Base-by-base conservation (phyloP, 768 basidiomycete genomes). In the Myochromella boudieri region DNA sequence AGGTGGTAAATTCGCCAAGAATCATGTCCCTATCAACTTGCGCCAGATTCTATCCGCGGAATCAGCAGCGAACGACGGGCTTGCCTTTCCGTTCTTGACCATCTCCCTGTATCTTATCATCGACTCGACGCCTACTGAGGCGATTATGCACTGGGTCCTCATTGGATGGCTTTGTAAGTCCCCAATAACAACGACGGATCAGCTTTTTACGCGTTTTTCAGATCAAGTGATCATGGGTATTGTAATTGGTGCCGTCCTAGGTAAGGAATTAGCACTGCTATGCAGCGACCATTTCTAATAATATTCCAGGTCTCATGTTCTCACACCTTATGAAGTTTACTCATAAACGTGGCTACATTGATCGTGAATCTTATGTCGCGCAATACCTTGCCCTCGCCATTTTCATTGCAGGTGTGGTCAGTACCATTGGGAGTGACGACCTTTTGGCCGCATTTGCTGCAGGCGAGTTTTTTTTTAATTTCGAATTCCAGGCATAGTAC, bases 31-130 rank as follows among this genome's bases (percentile, higher is more conserved):
- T 3, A 52, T 68, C 4, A 85, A 91, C 42, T 74, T 98, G 18
- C 82, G 95, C 22, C 85, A 82, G 18, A 75, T 97, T 33, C 71
- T 97, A 6, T 80, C 88, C 0, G 91, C 91, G 0, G 95, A 98
- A 66, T 90, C 89, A 4, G 97, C 95, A 0, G 85, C 91, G 5
- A 99, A 99, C 64, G 97, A 99, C 56, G 95, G 97, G 1, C 76
- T 97, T 10, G 93, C 95, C 1, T 97, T 95, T 64, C 94, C 94
- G 0, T 97, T 97, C 63, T 72, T 97, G 45, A 79, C 81, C 21
- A 75, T 98, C 42, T 81, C 95, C 2, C 74, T 98, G 8, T 97
- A 95, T 63, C 74, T 98, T 36, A 85, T 84, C 7, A 54, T 92
- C 3, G 91, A 95, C 52, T 60, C 75, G 0, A 77, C 83, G 2